phyloP scores from a whole-genome alignment of 2,329 filamentous ascomycete species.

The Colletotrichum navitas region DNA sequence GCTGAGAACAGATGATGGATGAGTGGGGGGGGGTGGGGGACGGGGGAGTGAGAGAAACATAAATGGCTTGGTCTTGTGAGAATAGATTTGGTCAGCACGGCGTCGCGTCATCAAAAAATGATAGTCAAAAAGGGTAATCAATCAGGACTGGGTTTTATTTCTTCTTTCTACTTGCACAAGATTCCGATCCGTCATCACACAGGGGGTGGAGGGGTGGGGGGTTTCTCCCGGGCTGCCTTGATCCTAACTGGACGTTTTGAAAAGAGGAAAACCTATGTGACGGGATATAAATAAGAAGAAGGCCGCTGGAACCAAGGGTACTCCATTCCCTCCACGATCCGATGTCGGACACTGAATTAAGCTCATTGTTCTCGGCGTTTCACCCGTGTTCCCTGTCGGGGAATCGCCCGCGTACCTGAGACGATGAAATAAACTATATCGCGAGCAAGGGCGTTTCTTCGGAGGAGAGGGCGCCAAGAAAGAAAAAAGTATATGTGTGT shows the following conservation, averaged over 20 bases:
- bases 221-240: neutral
- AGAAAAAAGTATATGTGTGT: too few relatives aligned
- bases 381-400: neutral
- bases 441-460: too few relatives aligned
- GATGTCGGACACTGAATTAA: neutral
- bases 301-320: neutral
- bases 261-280: too few relatives aligned
- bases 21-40: too few relatives aligned
- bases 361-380: neutral
- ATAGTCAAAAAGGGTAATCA: conserved; percentile 31
- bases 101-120: conserved; percentile 34
- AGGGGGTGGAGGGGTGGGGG: too few relatives aligned
- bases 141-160: conserved; percentile 19
- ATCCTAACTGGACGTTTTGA: too few relatives aligned
- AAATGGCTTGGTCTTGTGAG: conserved; percentile 14
- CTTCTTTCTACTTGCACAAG: neutral
- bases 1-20: neutral
- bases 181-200: neutral
- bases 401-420: neutral
- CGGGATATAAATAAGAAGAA: neutral
- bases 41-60: neutral
- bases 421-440: neutral
- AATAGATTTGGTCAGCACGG: conserved; percentile 30
- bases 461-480: neutral
- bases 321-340: neutral